Percentiles rank a stretch among this genome's conserved stretches.
These are phyloP conservation scores for Colletotrichum somersetense DNA, from an alignment of 2,329 filamentous ascomycete species.

Conservation along the genomic window DNA sequence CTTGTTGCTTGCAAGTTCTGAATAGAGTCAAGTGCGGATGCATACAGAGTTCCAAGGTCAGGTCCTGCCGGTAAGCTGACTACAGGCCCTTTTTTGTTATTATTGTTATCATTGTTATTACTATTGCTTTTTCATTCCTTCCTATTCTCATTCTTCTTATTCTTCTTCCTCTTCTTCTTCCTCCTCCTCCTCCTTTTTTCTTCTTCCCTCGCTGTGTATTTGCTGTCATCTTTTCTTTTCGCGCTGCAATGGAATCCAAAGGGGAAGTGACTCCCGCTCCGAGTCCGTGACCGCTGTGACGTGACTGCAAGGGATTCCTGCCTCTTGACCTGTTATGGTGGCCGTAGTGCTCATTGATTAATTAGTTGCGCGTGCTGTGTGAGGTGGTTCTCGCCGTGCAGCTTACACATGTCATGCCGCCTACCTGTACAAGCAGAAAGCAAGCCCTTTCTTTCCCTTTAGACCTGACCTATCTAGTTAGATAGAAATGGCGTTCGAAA, in stretches of 20 bases:
- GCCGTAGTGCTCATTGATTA: constrained; percentile 23
- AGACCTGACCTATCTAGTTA: background rate
- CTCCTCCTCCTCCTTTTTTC: no score
- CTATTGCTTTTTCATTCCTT: background rate
- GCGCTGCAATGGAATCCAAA: background rate
- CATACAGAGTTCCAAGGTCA: constrained; percentile 8
- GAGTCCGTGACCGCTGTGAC: background rate
- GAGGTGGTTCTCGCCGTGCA: constrained; percentile 12
- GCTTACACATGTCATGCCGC: background rate
- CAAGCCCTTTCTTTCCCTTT: background rate
- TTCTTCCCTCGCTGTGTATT: background rate
- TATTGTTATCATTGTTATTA: background rate
- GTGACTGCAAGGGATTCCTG: constrained; percentile 12
- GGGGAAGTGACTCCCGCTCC: background rate
- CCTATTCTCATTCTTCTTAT: background rate
- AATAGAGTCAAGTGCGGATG: constrained; percentile 35
- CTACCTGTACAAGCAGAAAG: background rate
- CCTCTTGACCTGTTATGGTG: background rate
- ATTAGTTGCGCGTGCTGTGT: background rate
- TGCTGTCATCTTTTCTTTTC: background rate
- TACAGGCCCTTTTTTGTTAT: background rate
- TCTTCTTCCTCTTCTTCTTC: background rate
- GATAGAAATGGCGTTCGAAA: constrained; percentile 1
- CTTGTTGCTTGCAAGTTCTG: constrained; percentile 41
- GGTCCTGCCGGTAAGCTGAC: constrained; percentile 1